Evolutionary conservation across 176 grass and related monocot genomes (phyloP).

Genomic region (Phoenix dactylifera): DNA sequence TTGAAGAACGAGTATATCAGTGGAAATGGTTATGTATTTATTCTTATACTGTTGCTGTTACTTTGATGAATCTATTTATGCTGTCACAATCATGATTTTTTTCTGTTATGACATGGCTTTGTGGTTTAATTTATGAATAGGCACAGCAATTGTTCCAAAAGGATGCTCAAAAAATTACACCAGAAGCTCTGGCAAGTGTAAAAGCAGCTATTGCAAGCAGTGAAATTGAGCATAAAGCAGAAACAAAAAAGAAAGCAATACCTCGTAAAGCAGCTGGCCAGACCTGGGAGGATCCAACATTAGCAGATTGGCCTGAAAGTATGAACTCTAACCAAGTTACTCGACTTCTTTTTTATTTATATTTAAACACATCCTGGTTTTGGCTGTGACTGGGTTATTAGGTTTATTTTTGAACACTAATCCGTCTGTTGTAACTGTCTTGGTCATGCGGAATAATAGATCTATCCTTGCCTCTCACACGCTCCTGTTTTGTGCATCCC

Average conservation of each 20-base stretch:
- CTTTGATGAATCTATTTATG: no score
- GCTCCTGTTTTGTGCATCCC: background rate
- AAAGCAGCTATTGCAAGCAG: slow-evolving; percentile 56
- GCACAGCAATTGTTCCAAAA: slow-evolving; percentile 55
- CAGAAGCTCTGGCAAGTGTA: slow-evolving; percentile 50
- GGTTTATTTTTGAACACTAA: no score
- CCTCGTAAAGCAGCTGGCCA: slow-evolving; percentile 78
- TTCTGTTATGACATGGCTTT: no score
- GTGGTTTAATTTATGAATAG: slow-evolving; percentile 8
- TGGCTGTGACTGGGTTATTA: background rate
- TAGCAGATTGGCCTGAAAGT: slow-evolving; percentile 84
- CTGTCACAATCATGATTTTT: no score
- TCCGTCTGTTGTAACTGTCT: no score
- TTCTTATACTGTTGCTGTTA: no score
- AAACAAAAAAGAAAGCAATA: slow-evolving; percentile 48
- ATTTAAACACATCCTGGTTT: background rate
- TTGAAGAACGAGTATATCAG: no score
- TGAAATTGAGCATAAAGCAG: slow-evolving; percentile 36
- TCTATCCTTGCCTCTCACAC: no score
- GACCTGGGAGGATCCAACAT: slow-evolving; percentile 64
- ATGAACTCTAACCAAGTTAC: slow-evolving; percentile 14
- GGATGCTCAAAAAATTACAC: slow-evolving; percentile 48
- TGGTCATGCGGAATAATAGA: no score
- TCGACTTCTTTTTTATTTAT: background rate
- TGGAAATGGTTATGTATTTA: no score